Percentiles rank a stretch among this genome's conserved stretches.
These are phyloP conservation scores for Xylogone sp. DNA, from an alignment of 2,329 filamentous ascomycete species.

Conservation along the genomic window DNA sequence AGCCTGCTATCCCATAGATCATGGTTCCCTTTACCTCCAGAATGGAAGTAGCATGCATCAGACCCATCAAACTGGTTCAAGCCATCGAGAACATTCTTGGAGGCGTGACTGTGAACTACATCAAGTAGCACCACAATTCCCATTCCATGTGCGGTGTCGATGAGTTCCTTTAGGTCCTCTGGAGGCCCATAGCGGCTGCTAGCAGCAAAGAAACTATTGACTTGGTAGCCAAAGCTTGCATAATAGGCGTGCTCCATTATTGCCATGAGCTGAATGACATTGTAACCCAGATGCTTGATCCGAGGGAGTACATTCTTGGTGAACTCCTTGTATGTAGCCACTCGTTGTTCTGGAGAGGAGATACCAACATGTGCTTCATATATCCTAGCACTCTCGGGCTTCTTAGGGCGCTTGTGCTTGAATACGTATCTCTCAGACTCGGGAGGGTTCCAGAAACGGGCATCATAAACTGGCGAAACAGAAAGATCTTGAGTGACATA, in stretches of 20 bases:
- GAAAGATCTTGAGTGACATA: constrained; percentile 90
- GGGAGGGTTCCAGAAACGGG: constrained; percentile 95
- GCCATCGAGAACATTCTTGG: constrained; percentile 94
- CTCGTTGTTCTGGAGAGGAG: constrained; percentile 81
- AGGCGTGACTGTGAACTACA: constrained; percentile 96
- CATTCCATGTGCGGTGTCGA: constrained; percentile 90
- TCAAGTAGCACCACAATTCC: constrained; percentile 90
- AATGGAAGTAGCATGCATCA: constrained; percentile 95
- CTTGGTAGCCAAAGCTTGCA: constrained; percentile 96
- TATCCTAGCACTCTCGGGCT: constrained; percentile 81
- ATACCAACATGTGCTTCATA: constrained; percentile 99
- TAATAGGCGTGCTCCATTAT: constrained; percentile 99
- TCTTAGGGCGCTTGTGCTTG: constrained; percentile 77
- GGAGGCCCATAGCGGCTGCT: constrained; percentile 92
- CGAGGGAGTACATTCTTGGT: constrained; percentile 87
- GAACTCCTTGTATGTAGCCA: constrained; percentile 97
- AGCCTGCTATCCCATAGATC: constrained; percentile 94
- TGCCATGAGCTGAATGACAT: constrained; percentile 97
- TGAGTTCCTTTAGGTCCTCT: constrained; percentile 92
- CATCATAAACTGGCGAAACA: constrained; percentile 90
- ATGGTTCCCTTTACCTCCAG: constrained; percentile 77
- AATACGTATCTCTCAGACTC: constrained; percentile 72
- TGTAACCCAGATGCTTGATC: constrained; percentile 89
- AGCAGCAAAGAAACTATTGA: constrained; percentile 98
- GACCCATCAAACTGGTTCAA: constrained; percentile 94